Percentiles rank a stretch among this genome's conserved stretches.
Evolutionary conservation across 2,329 filamentous ascomycete genomes (phyloP).

Genomic region (Huntiella decipiens): DNA sequence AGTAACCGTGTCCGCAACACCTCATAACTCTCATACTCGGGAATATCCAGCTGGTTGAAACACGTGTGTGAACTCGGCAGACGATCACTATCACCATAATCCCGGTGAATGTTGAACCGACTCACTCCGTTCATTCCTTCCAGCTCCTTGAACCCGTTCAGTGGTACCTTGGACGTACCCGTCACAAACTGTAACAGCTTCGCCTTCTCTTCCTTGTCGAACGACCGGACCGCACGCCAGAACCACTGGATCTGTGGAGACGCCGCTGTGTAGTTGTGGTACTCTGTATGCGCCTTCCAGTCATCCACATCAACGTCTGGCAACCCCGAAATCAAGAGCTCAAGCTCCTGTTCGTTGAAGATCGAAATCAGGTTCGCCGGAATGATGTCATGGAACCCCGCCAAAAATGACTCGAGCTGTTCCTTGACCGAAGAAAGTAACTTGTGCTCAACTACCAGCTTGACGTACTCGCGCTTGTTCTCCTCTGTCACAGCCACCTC

Average conservation of each 20-base stretch:
- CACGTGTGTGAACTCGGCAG: constrained; percentile 94
- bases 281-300: constrained; percentile 98
- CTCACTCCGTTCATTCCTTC: constrained; percentile 98
- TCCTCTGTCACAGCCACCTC: constrained; percentile 91
- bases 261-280: constrained; percentile 89
- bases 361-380: constrained; percentile 86
- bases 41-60: constrained; percentile 97
- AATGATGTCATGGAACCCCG: constrained; percentile 96
- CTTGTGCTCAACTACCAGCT: constrained; percentile 83
- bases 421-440: constrained; percentile 81
- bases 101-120: constrained; percentile 95
- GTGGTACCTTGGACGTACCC: constrained; percentile 90
- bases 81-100: constrained; percentile 90
- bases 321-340: constrained; percentile 86
- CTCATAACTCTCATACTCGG: constrained; percentile 96
- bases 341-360: constrained; percentile 95
- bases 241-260: constrained; percentile 99
- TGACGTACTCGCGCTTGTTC: constrained; percentile 96
- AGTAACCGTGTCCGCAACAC: constrained; percentile 68
- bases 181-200: constrained; percentile 97
- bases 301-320: constrained; percentile 96
- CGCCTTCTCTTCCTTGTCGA: constrained; percentile 95
- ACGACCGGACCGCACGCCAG: constrained; percentile 92
- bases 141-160: constrained; percentile 96
- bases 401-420: constrained; percentile 83